Evolutionary conservation across 192 early-diverging fungal species (phyloP).

Genomic region (Entomortierella lignicola): DNA sequence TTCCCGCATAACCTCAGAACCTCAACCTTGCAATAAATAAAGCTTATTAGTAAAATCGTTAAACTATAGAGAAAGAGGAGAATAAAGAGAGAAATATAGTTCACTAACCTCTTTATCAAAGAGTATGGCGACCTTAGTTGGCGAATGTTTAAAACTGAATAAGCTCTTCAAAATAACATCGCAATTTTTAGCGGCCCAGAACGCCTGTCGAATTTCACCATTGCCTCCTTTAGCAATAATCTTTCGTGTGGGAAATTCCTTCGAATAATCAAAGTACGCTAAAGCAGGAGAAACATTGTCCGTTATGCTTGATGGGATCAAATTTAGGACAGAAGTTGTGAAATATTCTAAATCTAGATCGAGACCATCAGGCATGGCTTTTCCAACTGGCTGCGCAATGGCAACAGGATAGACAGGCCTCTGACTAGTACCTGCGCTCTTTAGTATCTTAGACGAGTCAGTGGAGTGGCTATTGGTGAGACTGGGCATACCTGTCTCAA

Average conservation of each 20-base stretch:
- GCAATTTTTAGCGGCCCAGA: slow-evolving; percentile 16
- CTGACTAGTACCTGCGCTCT: not conserved
- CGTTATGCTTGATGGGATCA: not conserved
- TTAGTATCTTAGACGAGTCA: not conserved
- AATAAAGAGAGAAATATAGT: not conserved
- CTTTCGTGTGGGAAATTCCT: slow-evolving; percentile 30
- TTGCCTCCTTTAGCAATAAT: slow-evolving; percentile 43
- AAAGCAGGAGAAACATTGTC: slow-evolving; percentile 13
- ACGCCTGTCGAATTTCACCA: slow-evolving; percentile 38
- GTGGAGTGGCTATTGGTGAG: not conserved
- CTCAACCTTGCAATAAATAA: slow-evolving; percentile 16
- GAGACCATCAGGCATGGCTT: no score
- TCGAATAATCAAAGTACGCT: slow-evolving; percentile 16
- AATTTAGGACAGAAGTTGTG: slow-evolving; percentile 6
- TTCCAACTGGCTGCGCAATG: no score
- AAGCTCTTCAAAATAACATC: slow-evolving; percentile 42
- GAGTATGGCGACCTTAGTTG: slow-evolving; percentile 26
- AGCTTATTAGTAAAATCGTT: not conserved
- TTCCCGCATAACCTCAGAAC: slow-evolving; percentile 40
- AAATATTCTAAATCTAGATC: not conserved
- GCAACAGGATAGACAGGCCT: not conserved
- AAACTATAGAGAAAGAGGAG: not conserved
- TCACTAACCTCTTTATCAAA: slow-evolving; percentile 49
- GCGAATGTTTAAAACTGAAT: slow-evolving; percentile 23
- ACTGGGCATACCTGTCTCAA: not conserved